Conservation (phyloP, 257 asterid genomes). For the Eustoma russellianum region DNA sequence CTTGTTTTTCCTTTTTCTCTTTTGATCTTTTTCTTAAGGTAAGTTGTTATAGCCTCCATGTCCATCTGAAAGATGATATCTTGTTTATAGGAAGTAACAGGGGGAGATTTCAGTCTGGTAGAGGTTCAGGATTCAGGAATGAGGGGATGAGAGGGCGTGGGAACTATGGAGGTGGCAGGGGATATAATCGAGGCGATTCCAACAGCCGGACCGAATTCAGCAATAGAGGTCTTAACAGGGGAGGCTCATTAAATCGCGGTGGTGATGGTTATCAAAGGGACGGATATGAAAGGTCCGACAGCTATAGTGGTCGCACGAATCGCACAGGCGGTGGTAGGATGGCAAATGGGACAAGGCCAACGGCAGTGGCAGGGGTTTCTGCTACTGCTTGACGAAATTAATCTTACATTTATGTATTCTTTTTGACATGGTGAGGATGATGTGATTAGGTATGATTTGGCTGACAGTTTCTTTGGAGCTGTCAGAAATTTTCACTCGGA, state of each 20-base stretch:
- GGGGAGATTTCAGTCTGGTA: constrained; percentile 58
- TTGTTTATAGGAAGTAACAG: constrained; percentile 35
- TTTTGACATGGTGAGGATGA: neutral
- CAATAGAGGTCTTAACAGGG: constrained; percentile 43
- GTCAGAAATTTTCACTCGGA: constrained; percentile 14
- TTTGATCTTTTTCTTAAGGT: too few species aligned
- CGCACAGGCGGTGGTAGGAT: constrained; percentile 32
- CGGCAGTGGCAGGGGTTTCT: constrained; percentile 37
- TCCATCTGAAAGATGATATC: neutral
- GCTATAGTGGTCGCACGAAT: constrained; percentile 7
- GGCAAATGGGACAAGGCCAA: constrained; percentile 38
- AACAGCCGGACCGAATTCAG: constrained; percentile 47
- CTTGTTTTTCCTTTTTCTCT: too few species aligned
- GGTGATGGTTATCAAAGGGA: constrained; percentile 50
- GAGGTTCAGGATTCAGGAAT: constrained; percentile 67
- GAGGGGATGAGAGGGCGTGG: constrained; percentile 90
- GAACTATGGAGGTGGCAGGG: constrained; percentile 55
- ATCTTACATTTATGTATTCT: constrained; percentile 9
- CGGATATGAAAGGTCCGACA: constrained; percentile 41
- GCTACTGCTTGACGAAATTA: constrained; percentile 47
- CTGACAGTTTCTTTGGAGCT: constrained; percentile 12
- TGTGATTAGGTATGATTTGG: constrained; percentile 7
- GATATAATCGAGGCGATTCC: constrained; percentile 52
- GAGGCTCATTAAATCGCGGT: constrained; percentile 43
- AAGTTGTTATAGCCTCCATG: neutral